phyloP scores from a whole-genome alignment of 495 filamentous ascomycete genomes.

The Xylaria nigripes region DNA sequence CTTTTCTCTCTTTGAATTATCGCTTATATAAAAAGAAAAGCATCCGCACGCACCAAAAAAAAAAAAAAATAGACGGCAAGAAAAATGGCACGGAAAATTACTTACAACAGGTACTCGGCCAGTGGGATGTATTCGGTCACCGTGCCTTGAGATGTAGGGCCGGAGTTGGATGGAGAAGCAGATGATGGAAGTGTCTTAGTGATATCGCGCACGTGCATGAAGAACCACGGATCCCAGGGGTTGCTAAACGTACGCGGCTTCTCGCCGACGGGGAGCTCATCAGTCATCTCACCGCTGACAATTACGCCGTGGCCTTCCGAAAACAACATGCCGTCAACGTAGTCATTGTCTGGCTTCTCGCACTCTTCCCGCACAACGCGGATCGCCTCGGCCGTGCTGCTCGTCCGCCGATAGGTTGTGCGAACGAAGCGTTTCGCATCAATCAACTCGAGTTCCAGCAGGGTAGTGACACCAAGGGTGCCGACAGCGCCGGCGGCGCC shows the following conservation, averaged over 20 bases:
- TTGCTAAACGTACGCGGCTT: slow-evolving; percentile 35
- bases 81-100: neutral
- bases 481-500: slow-evolving; percentile 51
- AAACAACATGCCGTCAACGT: slow-evolving; percentile 45
- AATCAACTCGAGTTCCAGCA: slow-evolving; percentile 47
- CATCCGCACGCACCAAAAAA: too few relatives aligned
- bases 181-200: slow-evolving; percentile 20
- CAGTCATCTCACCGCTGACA: slow-evolving; percentile 43
- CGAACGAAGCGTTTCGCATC: slow-evolving; percentile 48
- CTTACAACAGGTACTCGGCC: slow-evolving; percentile 42
- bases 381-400: slow-evolving; percentile 37
- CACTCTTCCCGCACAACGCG: slow-evolving; percentile 25
- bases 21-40: too few relatives aligned
- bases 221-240: slow-evolving; percentile 49
- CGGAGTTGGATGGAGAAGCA: slow-evolving; percentile 5
- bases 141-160: neutral
- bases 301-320: slow-evolving; percentile 43
- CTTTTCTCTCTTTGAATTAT: neutral
- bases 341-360: slow-evolving; percentile 26
- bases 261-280: slow-evolving; percentile 26
- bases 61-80: slow-evolving; percentile 10
- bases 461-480: slow-evolving; percentile 47
- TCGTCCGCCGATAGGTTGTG: slow-evolving; percentile 44
- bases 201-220: slow-evolving; percentile 37
- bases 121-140: slow-evolving; percentile 43